Evolutionary conservation across 352 stramenopile genomes (phyloP), one percentile per base, ranked within the genome.

Genomic region (Pythium utonaiense): DNA sequence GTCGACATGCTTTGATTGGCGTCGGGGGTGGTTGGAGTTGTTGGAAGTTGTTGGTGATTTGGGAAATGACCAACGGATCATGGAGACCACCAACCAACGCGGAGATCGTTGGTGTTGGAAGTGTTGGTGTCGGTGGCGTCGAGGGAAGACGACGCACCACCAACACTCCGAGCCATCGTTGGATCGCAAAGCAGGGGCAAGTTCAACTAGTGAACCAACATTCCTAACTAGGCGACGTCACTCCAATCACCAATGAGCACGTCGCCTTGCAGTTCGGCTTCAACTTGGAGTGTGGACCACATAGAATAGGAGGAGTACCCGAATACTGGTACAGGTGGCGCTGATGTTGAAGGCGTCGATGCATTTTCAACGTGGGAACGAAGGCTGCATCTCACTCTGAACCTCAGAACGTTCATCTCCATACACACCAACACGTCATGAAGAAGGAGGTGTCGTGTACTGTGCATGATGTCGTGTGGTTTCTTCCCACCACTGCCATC

Each of bases 251-350:
- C 16, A 30, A 6, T 16, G 31, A 54, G 3, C 52, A 60, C 59
- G 51, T 60, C 51, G 59, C 59, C 51, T 60, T 60, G 59, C 60
- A 66, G 42, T 12, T n/a, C 9, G 25, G 44, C 25, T 21, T n/a
- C 21, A 51, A 33, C 17, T n/a, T 51, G 16, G 9, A 4, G 21
- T 30, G 44, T 33, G 25, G 22, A 31, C 25, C 10, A 31, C 50
- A 47, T 7, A 40, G n/a, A 3, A 34, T 33, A 3, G 12, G 48
- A 38, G 9, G 6, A 17, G 54, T 53, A 53, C 54, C 54, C n/a
- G 3, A 36, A 16, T 13, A 3, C 19, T 44, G 45, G 56, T 57
- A 63, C 56, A n/a, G n/a, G n/a, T n/a, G n/a, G n/a, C n/a, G n/a
- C n/a, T n/a, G n/a, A n/a, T n/a, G n/a, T n/a, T n/a, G n/a, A n/a